These are phyloP conservation scores for Periconia digitata DNA, from an alignment of 2,329 filamentous ascomycete genomes.

Conservation along the genomic window DNA sequence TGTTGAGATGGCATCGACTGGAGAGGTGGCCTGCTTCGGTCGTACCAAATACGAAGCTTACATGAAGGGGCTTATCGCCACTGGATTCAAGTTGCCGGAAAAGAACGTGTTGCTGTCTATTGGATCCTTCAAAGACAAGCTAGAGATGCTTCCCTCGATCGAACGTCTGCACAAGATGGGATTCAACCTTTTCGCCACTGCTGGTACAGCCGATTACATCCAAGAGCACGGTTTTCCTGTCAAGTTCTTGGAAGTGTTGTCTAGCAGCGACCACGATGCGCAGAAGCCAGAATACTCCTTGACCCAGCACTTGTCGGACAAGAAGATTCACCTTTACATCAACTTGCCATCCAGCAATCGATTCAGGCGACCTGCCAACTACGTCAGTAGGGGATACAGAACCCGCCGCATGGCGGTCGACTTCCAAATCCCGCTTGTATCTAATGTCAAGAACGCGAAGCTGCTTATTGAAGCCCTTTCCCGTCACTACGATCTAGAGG, in stretches of 20 bases:
- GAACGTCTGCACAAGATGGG: constrained; percentile 86
- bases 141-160: constrained; percentile 93
- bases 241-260: constrained; percentile 87
- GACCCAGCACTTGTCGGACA: constrained; percentile 94
- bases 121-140: constrained; percentile 96
- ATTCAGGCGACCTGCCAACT: constrained; percentile 93
- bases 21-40: constrained; percentile 96
- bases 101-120: constrained; percentile 95
- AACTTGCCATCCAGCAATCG: constrained; percentile 98
- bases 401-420: constrained; percentile 98
- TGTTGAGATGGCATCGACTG: constrained; percentile 98
- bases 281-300: constrained; percentile 96
- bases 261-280: constrained; percentile 63
- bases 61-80: constrained; percentile 91
- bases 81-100: constrained; percentile 94
- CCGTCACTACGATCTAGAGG: constrained; percentile 80
- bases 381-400: constrained; percentile 97
- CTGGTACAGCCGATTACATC: constrained; percentile 94
- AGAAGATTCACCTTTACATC: constrained; percentile 98
- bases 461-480: constrained; percentile 93
- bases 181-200: constrained; percentile 94
- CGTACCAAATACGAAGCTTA: constrained; percentile 97
- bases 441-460: constrained; percentile 99
- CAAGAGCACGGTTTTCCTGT: constrained; percentile 90
- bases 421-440: constrained; percentile 94